These are phyloP conservation scores for Colletotrichum orchidophilum DNA, from an alignment of 2,329 filamentous ascomycete genomes.

Conservation along the genomic window DNA sequence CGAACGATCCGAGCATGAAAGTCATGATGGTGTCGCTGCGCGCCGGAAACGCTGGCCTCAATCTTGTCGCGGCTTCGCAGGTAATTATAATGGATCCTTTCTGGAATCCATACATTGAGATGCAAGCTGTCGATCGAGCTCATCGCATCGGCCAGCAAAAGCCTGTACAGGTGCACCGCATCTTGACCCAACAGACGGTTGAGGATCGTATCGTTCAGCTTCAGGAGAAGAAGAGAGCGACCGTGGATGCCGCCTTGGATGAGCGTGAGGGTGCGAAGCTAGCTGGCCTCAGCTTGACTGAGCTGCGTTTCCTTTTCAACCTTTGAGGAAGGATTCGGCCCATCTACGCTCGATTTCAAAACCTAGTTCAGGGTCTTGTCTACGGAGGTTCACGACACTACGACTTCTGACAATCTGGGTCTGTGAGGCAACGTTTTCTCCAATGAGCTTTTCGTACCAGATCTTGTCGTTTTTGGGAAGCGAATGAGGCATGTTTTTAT, in stretches of 20 bases:
- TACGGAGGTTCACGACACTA: neutral
- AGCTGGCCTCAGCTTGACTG: constrained; percentile 70
- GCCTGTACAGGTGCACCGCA: constrained; percentile 80
- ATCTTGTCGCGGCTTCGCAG: constrained; percentile 82
- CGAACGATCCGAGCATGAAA: constrained; percentile 64
- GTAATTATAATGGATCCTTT: constrained; percentile 94
- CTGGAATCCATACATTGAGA: constrained; percentile 94
- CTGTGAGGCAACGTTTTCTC: neutral
- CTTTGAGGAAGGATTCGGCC: neutral
- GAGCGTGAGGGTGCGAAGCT: constrained; percentile 75
- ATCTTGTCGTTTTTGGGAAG: neutral
- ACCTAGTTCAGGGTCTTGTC: neutral
- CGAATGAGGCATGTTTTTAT: neutral
- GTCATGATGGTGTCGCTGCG: constrained; percentile 83
- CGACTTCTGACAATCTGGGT: neutral
- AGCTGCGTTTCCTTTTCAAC: constrained; percentile 76
- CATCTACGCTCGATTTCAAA: neutral
- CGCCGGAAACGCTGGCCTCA: constrained; percentile 86
- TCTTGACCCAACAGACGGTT: constrained; percentile 80
- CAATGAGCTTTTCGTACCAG: neutral
- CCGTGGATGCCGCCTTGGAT: constrained; percentile 83
- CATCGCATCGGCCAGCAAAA: constrained; percentile 85
- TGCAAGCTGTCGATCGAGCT: constrained; percentile 89
- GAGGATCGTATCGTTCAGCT: constrained; percentile 86
- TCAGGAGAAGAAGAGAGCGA: constrained; percentile 79